These are phyloP conservation scores for Terfezia claveryi DNA, from an alignment of 495 filamentous ascomycete genomes.

Conservation along the genomic window DNA sequence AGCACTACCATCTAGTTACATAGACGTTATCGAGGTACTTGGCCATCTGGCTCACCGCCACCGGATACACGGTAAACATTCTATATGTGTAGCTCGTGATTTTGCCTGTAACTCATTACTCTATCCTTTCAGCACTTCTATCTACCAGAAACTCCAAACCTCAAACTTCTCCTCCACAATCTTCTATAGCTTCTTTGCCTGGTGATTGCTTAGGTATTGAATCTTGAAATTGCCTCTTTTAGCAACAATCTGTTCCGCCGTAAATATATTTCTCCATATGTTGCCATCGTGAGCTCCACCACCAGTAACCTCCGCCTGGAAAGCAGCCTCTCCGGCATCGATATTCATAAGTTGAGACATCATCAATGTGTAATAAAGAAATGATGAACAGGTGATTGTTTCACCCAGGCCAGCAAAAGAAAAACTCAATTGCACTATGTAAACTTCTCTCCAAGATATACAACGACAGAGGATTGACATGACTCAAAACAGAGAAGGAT, in stretches of 20 bases:
- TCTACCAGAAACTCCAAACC: slow-evolving; percentile 23
- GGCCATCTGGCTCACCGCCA: slow-evolving; percentile 97
- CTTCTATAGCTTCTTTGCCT: slow-evolving; percentile 85
- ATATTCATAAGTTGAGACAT: slow-evolving; percentile 20
- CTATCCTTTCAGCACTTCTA: neutral
- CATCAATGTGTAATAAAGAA: too few relatives aligned
- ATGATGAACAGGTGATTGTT: too few relatives aligned
- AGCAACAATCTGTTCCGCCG: slow-evolving; percentile 85
- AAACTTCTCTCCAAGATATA: too few relatives aligned
- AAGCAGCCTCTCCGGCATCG: slow-evolving; percentile 58
- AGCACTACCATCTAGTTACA: slow-evolving; percentile 96
- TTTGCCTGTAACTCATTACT: slow-evolving; percentile 29
- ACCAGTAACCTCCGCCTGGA: slow-evolving; percentile 69
- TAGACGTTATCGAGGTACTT: slow-evolving; percentile 98
- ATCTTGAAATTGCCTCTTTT: slow-evolving; percentile 86
- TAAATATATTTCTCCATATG: slow-evolving; percentile 82
- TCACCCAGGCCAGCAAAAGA: too few relatives aligned
- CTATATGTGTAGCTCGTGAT: slow-evolving; percentile 88
- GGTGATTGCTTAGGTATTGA: slow-evolving; percentile 68
- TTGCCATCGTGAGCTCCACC: slow-evolving; percentile 76
- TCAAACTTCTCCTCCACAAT: slow-evolving; percentile 70
- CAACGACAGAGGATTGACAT: too few relatives aligned
- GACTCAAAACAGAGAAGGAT: too few relatives aligned
- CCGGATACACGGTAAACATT: slow-evolving; percentile 59
- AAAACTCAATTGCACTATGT: too few relatives aligned